Percentiles rank a stretch among this genome's conserved stretches.
phyloP scores from a whole-genome alignment of 345 rosid genomes.

The Brassica carinata region DNA sequence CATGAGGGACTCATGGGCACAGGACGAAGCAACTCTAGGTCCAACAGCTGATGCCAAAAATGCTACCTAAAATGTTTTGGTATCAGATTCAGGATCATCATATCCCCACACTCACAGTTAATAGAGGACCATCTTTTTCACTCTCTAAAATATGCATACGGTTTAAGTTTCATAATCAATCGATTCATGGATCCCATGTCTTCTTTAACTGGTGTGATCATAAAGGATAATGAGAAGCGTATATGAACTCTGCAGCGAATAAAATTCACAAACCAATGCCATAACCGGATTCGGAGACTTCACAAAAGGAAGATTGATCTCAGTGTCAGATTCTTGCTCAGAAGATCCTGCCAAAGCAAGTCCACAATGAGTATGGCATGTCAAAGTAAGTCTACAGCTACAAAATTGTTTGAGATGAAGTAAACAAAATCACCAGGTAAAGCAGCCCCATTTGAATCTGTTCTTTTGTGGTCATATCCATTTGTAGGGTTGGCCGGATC shows the following conservation, averaged over 20 bases:
- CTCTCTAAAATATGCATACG: constrained; percentile 11
- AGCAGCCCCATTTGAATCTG: constrained; percentile 61
- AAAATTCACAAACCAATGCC: constrained; percentile 70
- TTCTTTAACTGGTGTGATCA: constrained; percentile 13
- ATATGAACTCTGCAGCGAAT: constrained; percentile 12
- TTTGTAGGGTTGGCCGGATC: constrained; percentile 46
- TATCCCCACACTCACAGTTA: neutral
- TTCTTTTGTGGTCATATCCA: constrained; percentile 55
- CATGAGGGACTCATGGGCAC: constrained; percentile 94
- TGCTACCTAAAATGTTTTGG: constrained; percentile 63
- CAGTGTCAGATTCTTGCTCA: constrained; percentile 58
- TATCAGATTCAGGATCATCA: constrained; percentile 29
- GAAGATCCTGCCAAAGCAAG: constrained; percentile 47
- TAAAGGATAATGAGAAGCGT: constrained; percentile 11
- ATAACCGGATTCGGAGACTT: constrained; percentile 92
- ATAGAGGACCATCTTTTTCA: constrained; percentile 14
- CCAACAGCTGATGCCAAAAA: constrained; percentile 97
- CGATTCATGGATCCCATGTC: constrained; percentile 10
- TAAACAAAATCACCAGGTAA: constrained; percentile 48
- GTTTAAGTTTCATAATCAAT: neutral
- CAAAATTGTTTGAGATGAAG: constrained; percentile 14
- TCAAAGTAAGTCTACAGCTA: neutral
- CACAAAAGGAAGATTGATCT: constrained; percentile 75
- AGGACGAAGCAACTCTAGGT: constrained; percentile 98
- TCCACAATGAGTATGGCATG: constrained; percentile 18